phyloP scores from a whole-genome alignment of 2,329 filamentous ascomycete genomes.

The Onygenales sp. region DNA sequence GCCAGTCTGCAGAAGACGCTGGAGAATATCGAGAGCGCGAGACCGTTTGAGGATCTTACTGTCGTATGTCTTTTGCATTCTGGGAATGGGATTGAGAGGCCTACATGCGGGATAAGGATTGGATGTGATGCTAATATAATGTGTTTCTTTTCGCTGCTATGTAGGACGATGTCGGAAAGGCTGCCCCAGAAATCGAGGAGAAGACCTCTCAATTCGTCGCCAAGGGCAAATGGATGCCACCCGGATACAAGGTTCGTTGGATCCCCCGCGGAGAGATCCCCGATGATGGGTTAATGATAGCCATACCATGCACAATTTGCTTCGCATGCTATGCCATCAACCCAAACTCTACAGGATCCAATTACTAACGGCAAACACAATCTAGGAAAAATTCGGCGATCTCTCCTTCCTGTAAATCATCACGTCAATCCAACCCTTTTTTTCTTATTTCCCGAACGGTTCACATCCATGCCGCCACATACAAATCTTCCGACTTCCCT shows the following conservation, averaged over 20 bases:
- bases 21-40: constrained; percentile 91
- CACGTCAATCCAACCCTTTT: neutral
- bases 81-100: neutral
- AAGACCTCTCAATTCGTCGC: constrained; percentile 90
- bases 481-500: neutral
- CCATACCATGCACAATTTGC: neutral
- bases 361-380: constrained; percentile 11
- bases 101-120: neutral
- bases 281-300: neutral
- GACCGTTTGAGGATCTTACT: constrained; percentile 94
- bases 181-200: constrained; percentile 94
- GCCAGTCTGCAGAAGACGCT: constrained; percentile 89
- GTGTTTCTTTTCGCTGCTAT: constrained; percentile 6
- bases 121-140: neutral
- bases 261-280: neutral
- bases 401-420: constrained; percentile 75
- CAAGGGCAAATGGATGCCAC: constrained; percentile 96
- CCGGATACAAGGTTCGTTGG: constrained; percentile 86
- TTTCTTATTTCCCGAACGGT: neutral
- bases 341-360: constrained; percentile 7
- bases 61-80: constrained; percentile 59
- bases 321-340: neutral
- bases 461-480: neutral
- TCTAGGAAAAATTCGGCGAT: constrained; percentile 98
- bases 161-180: constrained; percentile 88